These are phyloP conservation scores for Fusarium piperis DNA, from an alignment of 2,329 filamentous ascomycete species.

Conservation along the genomic window DNA sequence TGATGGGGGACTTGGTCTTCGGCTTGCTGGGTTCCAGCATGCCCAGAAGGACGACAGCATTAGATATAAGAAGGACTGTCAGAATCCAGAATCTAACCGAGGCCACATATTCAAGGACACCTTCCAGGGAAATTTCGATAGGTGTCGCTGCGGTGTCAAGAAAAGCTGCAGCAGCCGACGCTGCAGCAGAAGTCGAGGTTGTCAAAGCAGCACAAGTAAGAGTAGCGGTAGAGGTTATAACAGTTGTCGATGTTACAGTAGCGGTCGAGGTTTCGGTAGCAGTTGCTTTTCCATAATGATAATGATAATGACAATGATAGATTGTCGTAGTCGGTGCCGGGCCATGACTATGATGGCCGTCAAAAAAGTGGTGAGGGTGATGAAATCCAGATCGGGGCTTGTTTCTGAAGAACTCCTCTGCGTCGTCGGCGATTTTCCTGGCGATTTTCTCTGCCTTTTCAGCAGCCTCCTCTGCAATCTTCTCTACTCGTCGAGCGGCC, in stretches of 20 bases:
- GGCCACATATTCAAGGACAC: not conserved
- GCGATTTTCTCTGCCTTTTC: not conserved
- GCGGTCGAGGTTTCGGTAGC: not conserved
- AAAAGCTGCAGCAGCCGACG: not conserved
- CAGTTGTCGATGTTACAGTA: not conserved
- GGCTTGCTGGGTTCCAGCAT: not conserved
- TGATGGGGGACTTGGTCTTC: not conserved
- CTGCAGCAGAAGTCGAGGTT: not conserved
- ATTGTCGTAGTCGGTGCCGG: not conserved
- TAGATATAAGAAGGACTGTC: not conserved
- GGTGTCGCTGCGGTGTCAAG: not conserved
- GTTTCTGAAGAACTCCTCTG: not conserved
- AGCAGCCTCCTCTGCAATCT: not conserved
- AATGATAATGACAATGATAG: not conserved
- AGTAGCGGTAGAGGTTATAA: not conserved
- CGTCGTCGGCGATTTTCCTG: not conserved
- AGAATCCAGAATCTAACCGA: not conserved
- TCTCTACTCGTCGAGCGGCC: not conserved
- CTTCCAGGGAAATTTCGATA: not conserved
- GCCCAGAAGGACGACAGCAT: not conserved
- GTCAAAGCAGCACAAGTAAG: not conserved
- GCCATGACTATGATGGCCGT: not conserved
- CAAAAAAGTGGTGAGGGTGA: not conserved
- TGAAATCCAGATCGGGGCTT: not conserved
- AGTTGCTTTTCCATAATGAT: not conserved